These are phyloP conservation scores for Coniferiporia weirii DNA, from an alignment of 1,284 basidiomycete species.

Conservation along the genomic window DNA sequence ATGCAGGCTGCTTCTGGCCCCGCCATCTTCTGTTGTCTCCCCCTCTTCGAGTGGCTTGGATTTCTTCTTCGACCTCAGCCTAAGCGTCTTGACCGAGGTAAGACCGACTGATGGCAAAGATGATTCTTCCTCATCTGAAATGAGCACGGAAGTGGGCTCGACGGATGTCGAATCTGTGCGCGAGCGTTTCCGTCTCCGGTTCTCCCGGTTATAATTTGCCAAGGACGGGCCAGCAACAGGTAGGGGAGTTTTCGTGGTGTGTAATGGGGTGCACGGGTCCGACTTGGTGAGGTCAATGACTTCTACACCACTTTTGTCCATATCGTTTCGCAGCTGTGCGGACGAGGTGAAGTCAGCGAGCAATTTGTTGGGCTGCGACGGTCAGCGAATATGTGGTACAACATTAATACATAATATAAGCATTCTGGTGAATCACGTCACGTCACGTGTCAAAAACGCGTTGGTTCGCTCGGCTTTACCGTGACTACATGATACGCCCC, in stretches of 20 bases:
- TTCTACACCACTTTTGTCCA: neutral
- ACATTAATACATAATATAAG: no score
- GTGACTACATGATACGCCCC: no score
- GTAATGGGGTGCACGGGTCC: neutral
- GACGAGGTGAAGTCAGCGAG: neutral
- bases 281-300: constrained; percentile 15
- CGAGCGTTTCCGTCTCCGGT: constrained; percentile 2
- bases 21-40: neutral
- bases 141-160: neutral
- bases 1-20: neutral
- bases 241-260: neutral
- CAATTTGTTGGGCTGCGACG: no score
- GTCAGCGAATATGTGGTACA: no score
- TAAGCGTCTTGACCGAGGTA: neutral
- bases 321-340: neutral
- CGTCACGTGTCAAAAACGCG: no score
- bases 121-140: constrained; percentile 11
- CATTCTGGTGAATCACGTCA: no score
- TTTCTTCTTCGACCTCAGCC: constrained; percentile 1
- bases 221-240: neutral
- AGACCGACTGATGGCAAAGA: neutral
- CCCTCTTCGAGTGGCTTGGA: neutral
- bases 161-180: neutral
- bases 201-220: neutral
- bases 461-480: no score